Evolutionary conservation across 768 basidiomycete species (phyloP), one percentile per base, ranked within the genome.

Genomic region (Collybia nuda): DNA sequence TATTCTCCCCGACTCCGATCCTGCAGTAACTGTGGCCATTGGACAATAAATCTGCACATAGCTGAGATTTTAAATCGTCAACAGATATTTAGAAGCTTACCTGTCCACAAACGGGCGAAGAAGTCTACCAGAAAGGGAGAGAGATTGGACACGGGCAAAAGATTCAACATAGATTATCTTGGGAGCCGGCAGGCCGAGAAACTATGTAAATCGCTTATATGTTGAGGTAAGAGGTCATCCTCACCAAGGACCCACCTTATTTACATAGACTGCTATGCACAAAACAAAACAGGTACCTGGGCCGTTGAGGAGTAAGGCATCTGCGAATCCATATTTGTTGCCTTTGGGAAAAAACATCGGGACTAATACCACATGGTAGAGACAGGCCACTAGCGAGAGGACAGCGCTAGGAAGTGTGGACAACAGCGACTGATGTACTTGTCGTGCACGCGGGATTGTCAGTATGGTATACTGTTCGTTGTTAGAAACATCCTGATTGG

Each of bases 251-350:
- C 82, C 57, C 63, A 90, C 93, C 67, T 81, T 83, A 57, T 86
- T 87, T 38, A 92, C 50, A 62, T 83, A 86, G 12, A 84, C 78
- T 0, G 88, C 84, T 14, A 80, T 51, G 51, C 88, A 91, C 5
- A 98, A 74, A 5, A 87, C 72, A 28, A 95, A 82, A 63, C 92
- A 95, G 5, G 96, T 98, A 14, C 97, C 96, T 0, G 97, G 97
- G 1, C 97, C 97, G 66, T 98, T 98, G 23, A 98, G 68, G 44
- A 99, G 70, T 43, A 99, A 73, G 23, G 92, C 70, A 50, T 98
- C 93, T 22, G 84, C 80, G 59, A 84, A 82, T 3, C 32, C 45
- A 29, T 55, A 70, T 52, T 15, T 49, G 32, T 41, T 40, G 14
- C 44, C 44, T 42, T 53, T 60, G 32, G 57, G 54, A 45, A 52